Conservation (phyloP, 139 green algal genomes). For the Coelastrella sp. region DNA sequence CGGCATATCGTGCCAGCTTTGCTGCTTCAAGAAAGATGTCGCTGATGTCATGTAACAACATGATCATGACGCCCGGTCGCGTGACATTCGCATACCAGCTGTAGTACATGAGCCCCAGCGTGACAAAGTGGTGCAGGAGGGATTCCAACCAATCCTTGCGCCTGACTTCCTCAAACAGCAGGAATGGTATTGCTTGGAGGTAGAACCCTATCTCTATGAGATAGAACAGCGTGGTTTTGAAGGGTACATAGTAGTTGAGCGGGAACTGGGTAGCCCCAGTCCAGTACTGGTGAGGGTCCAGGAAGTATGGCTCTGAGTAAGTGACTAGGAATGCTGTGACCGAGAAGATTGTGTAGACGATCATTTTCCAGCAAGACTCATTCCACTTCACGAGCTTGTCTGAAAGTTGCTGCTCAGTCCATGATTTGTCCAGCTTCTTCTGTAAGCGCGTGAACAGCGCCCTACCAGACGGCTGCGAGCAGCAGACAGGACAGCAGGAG, state of each 20-base stretch:
- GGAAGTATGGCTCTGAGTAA: conserved; percentile 66
- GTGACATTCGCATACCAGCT: conserved; percentile 75
- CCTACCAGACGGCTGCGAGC: conserved; percentile 44
- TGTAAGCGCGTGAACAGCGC: conserved; percentile 26
- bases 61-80: conserved; percentile 82
- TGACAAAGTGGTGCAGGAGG: conserved; percentile 88
- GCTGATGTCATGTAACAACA: conserved; percentile 88
- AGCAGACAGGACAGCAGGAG: not conserved
- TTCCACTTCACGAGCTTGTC: conserved; percentile 69
- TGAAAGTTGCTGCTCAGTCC: not conserved
- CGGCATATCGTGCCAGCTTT: conserved; percentile 82
- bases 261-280: conserved; percentile 41
- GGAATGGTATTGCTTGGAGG: conserved; percentile 66
- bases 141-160: conserved; percentile 87
- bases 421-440: conserved; percentile 45
- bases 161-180: conserved; percentile 67
- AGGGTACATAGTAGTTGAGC: conserved; percentile 53
- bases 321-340: conserved; percentile 47
- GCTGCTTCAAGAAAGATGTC: conserved; percentile 91
- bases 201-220: conserved; percentile 87
- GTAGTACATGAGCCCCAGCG: conserved; percentile 80
- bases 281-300: conserved; percentile 61
- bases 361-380: conserved; percentile 70
- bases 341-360: conserved; percentile 62
- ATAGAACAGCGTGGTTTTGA: conserved; percentile 80